Evolutionary conservation across 805 yeast genomes (phyloP).

Genomic region (Yamadazyma insecticola): DNA sequence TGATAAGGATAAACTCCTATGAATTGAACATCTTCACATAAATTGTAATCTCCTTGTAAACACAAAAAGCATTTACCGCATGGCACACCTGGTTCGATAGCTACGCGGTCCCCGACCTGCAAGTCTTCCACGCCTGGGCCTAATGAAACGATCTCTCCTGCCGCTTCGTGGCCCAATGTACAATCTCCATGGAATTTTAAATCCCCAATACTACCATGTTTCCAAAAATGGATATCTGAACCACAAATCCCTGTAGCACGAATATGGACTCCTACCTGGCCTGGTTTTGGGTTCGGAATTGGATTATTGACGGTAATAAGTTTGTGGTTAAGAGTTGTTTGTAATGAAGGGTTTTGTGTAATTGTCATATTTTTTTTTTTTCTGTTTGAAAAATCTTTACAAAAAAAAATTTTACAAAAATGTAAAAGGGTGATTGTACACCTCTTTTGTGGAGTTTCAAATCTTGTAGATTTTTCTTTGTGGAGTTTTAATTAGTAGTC

Average conservation of each 20-base stretch:
- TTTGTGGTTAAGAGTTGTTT: neutral
- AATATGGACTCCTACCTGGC: conserved; percentile 11
- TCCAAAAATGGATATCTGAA: conserved; percentile 76
- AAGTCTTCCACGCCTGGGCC: conserved; percentile 61
- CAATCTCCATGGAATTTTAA: conserved; percentile 70
- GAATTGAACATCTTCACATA: conserved; percentile 75
- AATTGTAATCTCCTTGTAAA: conserved; percentile 72
- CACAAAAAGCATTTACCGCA: conserved; percentile 69
- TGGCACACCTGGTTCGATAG: conserved; percentile 87
- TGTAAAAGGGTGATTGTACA: neutral
- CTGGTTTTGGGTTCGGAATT: conserved; percentile 5
- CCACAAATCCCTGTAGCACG: conserved; percentile 76
- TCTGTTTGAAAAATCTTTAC: too few relatives aligned
- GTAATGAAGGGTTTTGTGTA: neutral
- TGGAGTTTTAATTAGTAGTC: too few relatives aligned
- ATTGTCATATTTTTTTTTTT: neutral
- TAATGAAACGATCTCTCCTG: conserved; percentile 69
- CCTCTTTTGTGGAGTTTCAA: too few relatives aligned
- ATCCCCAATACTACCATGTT: conserved; percentile 72
- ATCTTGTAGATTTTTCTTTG: too few relatives aligned
- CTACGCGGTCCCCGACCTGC: conserved; percentile 76
- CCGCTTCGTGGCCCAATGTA: conserved; percentile 85
- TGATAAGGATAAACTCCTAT: conserved; percentile 59
- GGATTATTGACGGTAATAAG: neutral
- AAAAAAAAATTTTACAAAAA: too few relatives aligned